Conservation (phyloP, 495 filamentous ascomycete species). For the Talaromyces liani region DNA sequence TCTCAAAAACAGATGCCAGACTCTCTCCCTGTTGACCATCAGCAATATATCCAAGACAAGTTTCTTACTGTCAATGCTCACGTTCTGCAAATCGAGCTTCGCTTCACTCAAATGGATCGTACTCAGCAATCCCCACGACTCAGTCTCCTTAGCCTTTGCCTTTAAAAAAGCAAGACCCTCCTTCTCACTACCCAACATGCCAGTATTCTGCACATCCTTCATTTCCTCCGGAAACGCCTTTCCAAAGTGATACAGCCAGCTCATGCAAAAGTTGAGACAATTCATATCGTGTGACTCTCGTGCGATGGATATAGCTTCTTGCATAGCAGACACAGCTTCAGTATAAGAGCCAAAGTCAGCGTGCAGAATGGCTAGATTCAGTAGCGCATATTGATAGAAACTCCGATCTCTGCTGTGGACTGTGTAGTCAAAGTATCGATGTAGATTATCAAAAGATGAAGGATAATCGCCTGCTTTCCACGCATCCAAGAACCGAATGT, state of each 20-base stretch:
- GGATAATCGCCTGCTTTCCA: constrained; percentile 90
- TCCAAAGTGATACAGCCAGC: constrained; percentile 95
- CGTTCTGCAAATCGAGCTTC: constrained; percentile 21
- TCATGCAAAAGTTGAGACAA: constrained; percentile 91
- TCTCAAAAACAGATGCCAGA: constrained; percentile 66
- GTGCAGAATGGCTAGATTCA: constrained; percentile 88
- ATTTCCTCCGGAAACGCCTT: constrained; percentile 75
- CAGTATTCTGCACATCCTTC: constrained; percentile 58
- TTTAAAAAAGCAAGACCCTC: constrained; percentile 82
- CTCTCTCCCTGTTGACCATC: constrained; percentile 60
- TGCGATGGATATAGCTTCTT: constrained; percentile 85
- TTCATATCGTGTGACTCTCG: constrained; percentile 86
- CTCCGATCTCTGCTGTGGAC: constrained; percentile 78
- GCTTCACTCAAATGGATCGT: constrained; percentile 83
- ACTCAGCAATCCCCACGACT: constrained; percentile 81
- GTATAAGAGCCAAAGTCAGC: constrained; percentile 89
- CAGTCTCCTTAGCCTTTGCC: constrained; percentile 77
- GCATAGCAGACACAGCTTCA: constrained; percentile 88
- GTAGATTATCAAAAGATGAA: constrained; percentile 80
- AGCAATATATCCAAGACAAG: neutral
- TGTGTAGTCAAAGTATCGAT: constrained; percentile 95
- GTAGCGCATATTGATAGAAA: constrained; percentile 95
- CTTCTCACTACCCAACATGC: constrained; percentile 68
- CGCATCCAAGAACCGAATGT: constrained; percentile 78
- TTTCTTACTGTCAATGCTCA: neutral